Percentiles rank a stretch among this genome's conserved stretches.
These are phyloP conservation scores for Zizania latifolia DNA, from an alignment of 176 grass and related monocot species.

Conservation along the genomic window DNA sequence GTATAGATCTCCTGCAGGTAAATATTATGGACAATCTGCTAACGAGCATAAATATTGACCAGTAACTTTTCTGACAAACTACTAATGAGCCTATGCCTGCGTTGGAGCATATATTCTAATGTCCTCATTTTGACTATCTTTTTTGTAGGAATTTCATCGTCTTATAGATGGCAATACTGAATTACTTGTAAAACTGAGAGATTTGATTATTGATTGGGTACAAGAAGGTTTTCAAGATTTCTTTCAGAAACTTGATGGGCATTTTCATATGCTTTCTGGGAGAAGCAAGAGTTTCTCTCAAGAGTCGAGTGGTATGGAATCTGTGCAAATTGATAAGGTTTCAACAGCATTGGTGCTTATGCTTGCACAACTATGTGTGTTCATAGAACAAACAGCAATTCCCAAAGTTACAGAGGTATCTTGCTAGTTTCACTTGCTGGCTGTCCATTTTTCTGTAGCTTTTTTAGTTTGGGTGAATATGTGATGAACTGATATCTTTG, in stretches of 20 bases:
- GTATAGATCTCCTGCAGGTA: constrained; percentile 92
- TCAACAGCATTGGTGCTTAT: constrained; percentile 65
- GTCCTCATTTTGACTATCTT: constrained; percentile 25
- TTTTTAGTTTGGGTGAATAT: neutral
- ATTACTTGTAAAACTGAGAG: constrained; percentile 76
- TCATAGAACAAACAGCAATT: constrained; percentile 82
- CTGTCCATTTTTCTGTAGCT: constrained; percentile 12
- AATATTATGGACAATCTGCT: neutral
- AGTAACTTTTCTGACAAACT: constrained; percentile 22
- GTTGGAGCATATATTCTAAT: constrained; percentile 11
- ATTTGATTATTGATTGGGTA: constrained; percentile 95
- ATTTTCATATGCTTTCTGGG: constrained; percentile 90
- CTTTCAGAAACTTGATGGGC: constrained; percentile 76
- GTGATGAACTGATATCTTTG: constrained; percentile 20
- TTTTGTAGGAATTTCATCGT: constrained; percentile 74
- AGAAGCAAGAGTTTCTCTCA: constrained; percentile 49
- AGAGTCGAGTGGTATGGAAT: constrained; percentile 34
- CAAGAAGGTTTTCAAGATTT: constrained; percentile 99
- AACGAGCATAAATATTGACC: constrained; percentile 1
- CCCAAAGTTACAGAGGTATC: constrained; percentile 91
- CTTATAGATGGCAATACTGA: constrained; percentile 80
- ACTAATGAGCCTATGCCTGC: constrained; percentile 5
- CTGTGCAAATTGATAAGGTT: constrained; percentile 67
- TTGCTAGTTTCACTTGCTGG: constrained; percentile 23
- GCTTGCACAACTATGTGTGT: constrained; percentile 86